Conservation (phyloP, 345 rosid species). For the Carallia pectinifolia region DNA sequence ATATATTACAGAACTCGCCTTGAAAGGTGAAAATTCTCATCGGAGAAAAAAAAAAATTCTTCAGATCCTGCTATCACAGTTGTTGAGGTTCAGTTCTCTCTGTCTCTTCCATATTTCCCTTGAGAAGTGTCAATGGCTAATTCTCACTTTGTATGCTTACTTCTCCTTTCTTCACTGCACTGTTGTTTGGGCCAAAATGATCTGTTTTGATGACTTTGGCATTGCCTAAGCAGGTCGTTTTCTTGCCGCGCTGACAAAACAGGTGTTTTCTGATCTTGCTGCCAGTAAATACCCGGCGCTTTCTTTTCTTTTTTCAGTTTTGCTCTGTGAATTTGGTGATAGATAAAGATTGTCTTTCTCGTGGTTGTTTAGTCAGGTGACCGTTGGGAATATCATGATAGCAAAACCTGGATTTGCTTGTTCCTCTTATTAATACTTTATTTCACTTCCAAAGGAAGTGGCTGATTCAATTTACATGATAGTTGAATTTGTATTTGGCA, state of each 20-base stretch:
- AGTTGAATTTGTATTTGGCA: too few relatives aligned
- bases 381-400: background rate
- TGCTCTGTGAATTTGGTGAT: background rate
- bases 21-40: too few relatives aligned
- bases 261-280: slow-evolving; percentile 85
- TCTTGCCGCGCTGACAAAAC: slow-evolving; percentile 88
- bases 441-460: background rate
- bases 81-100: background rate
- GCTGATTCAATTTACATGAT: background rate
- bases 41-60: too few relatives aligned
- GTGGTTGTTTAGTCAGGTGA: background rate
- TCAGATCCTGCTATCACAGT: background rate
- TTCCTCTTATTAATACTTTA: background rate
- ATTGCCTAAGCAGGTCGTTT: slow-evolving; percentile 65
- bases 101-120: background rate
- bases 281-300: slow-evolving; percentile 97
- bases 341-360: background rate
- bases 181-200: background rate
- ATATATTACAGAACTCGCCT: too few relatives aligned
- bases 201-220: background rate
- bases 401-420: background rate
- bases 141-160: background rate
- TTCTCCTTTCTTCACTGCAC: background rate
- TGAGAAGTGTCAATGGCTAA: too few relatives aligned
- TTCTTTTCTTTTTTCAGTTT: slow-evolving; percentile 2